These are phyloP conservation scores for Wickerhamomyces canadensis DNA, from an alignment of 805 yeast species.

Conservation along the genomic window DNA sequence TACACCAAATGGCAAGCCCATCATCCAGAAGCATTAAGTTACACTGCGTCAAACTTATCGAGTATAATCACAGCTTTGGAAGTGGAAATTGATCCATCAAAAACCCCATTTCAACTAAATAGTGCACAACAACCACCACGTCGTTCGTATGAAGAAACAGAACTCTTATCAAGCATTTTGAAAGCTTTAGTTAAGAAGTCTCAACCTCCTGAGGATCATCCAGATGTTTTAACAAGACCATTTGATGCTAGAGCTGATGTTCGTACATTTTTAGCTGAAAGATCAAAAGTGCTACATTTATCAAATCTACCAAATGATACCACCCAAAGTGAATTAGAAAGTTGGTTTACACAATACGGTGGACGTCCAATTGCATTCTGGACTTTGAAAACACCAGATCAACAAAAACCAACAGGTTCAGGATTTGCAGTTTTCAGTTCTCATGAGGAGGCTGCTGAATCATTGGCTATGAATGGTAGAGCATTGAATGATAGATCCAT, in stretches of 20 bases:
- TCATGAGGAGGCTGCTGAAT: constrained; percentile 82
- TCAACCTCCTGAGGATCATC: constrained; percentile 42
- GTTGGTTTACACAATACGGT: constrained; percentile 87
- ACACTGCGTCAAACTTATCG: constrained; percentile 24
- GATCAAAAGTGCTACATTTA: constrained; percentile 72
- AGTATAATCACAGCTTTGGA: constrained; percentile 26
- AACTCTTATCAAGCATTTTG: constrained; percentile 39
- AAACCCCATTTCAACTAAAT: constrained; percentile 15
- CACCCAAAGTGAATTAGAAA: constrained; percentile 84
- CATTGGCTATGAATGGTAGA: constrained; percentile 75
- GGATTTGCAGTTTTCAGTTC: constrained; percentile 84
- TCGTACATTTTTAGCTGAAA: constrained; percentile 58
- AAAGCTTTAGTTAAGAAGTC: constrained; percentile 42
- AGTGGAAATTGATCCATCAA: constrained; percentile 17
- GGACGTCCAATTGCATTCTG: constrained; percentile 85
- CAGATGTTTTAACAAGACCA: constrained; percentile 61
- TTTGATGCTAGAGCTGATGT: constrained; percentile 74
- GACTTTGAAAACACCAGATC: constrained; percentile 67
- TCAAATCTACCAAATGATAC: constrained; percentile 81
- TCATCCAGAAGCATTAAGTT: constrained; percentile 42
- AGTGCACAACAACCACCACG: constrained; percentile 24
- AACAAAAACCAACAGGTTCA: constrained; percentile 45
- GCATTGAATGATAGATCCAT: constrained; percentile 64
- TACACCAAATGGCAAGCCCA: constrained; percentile 65
- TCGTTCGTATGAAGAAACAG: constrained; percentile 42